Evolutionary conservation across 148 eudicot species (phyloP).

Genomic region (Talinum fruticosum): DNA sequence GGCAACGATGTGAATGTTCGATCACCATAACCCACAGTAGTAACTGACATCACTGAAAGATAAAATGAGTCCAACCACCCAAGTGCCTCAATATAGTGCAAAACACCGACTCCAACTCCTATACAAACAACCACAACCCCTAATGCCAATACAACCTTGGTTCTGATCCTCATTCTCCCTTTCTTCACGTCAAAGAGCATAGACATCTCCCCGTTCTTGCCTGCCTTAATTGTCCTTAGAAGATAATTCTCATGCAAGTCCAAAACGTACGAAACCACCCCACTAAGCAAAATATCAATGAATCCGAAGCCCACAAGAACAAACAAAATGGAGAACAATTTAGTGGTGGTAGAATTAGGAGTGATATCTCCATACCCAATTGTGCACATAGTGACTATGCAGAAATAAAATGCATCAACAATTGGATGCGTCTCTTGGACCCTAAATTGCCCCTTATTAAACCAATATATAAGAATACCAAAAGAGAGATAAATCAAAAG

Average conservation of each 20-base stretch:
- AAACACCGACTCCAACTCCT: conserved; percentile 64
- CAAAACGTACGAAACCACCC: conserved; percentile 51
- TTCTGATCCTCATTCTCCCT: conserved; percentile 97
- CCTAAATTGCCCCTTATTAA: conserved; percentile 43
- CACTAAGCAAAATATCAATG: conserved; percentile 52
- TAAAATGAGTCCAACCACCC: conserved; percentile 85
- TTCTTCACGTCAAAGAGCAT: conserved; percentile 32
- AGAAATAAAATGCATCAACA: conserved; percentile 61
- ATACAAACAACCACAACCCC: conserved; percentile 91
- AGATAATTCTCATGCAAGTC: conserved; percentile 53
- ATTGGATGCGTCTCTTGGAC: conserved; percentile 49
- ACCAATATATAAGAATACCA: conserved; percentile 43
- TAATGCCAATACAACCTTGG: conserved; percentile 87
- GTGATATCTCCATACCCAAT: conserved; percentile 75
- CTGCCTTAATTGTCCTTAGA: conserved; percentile 2
- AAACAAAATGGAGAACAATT: conserved; percentile 48
- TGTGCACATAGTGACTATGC: conserved; percentile 69
- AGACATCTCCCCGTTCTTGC: not conserved
- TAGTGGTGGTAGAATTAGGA: conserved; percentile 41
- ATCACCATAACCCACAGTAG: conserved; percentile 97
- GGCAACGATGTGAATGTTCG: conserved; percentile 64
- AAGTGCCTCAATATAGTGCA: conserved; percentile 78
- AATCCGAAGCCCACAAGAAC: conserved; percentile 67
- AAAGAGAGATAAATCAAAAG: conserved; percentile 37
- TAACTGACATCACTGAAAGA: conserved; percentile 92